A percentile compares a stretch with the other conserved stretches of the same genome.
Evolutionary conservation across 2,329 filamentous ascomycete genomes (phyloP).

Genomic region (Celoporthe dispersa): DNA sequence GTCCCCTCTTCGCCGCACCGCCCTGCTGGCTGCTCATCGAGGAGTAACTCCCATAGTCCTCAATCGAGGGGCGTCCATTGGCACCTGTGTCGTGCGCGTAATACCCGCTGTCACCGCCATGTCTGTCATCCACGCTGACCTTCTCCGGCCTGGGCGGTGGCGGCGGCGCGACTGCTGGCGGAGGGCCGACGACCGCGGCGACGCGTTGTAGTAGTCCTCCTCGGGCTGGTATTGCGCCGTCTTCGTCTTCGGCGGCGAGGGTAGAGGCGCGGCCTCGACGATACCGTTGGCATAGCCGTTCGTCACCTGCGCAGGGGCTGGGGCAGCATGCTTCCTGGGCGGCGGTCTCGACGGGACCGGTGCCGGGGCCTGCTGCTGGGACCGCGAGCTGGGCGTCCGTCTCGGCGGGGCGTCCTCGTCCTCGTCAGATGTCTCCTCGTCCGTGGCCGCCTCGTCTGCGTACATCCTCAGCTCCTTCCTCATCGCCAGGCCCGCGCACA

Average conservation of each 20-base stretch:
- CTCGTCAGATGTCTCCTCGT: constrained; percentile 33
- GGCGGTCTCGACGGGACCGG: constrained; percentile 11
- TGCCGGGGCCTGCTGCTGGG: constrained; percentile 5
- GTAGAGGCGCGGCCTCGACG: constrained; percentile 14
- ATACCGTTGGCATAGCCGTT: constrained; percentile 24
- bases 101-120: constrained; percentile 13
- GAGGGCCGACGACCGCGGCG: constrained; percentile 33
- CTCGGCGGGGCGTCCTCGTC: constrained; percentile 19
- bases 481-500: constrained; percentile 57
- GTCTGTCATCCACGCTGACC: constrained; percentile 35
- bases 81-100: constrained; percentile 12
- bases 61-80: constrained; percentile 10
- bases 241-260: constrained; percentile 26
- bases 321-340: constrained; percentile 8
- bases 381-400: neutral
- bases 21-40: constrained; percentile 15
- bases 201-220: constrained; percentile 32
- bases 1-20: constrained; percentile 19
- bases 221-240: constrained; percentile 28
- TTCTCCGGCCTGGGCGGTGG: constrained; percentile 42
- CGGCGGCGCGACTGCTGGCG: constrained; percentile 31
- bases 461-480: constrained; percentile 51
- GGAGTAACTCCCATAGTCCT: constrained; percentile 20
- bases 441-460: constrained; percentile 35
- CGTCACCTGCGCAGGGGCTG: constrained; percentile 9